Evolutionary conservation across 164 flowering plant species (phyloP), one percentile per base, ranked within the genome.

Genomic region (Hamamelis virginiana): DNA sequence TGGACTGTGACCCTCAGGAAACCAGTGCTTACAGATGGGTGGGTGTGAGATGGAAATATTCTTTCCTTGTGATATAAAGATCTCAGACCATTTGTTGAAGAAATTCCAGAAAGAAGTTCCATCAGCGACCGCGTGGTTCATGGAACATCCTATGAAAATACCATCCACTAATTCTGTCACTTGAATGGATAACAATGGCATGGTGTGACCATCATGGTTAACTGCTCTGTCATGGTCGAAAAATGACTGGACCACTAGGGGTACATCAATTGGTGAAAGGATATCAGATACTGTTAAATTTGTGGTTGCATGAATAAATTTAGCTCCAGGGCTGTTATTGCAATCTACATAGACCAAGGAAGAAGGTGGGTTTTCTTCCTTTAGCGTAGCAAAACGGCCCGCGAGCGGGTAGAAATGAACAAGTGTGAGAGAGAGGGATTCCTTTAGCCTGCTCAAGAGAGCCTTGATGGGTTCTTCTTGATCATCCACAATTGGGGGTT

Each of bases 61-160:
- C 41, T 55, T n/a, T 10, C 38, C 78, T 0, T 67, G 33, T 3
- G 72, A 69, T 56, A 66, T 73, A 25, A 69, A 79, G 51, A 85
- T 72, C 67, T 87, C 86, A 4, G 91, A 76, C 80, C 78, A 83
- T 0, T 77, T 2, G 23, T 82, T 83, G 67, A 85, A 71, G 80
- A 85, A 80, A 64, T 83, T 62, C 89, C 87, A 84, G 75, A 70
- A 87, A 12, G 89, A 78, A 14, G 86, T 80, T 4, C 91, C 91
- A 64, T 89, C 88, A 0, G 33, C 87, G 1, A 81, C n/a, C 16
- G 8, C 33, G 28, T 89, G 89, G 72, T 86, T 86, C 62, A 86
- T 64, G 33, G 87, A 78, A 67, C 83, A 81, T 8, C 87, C 91
- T 0, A 87, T 68, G 77, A 87, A 87, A 21, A 87, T 23, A 13